Conservation (phyloP, 805 yeast species). For the Tetrapisispora namnaoensis region DNA sequence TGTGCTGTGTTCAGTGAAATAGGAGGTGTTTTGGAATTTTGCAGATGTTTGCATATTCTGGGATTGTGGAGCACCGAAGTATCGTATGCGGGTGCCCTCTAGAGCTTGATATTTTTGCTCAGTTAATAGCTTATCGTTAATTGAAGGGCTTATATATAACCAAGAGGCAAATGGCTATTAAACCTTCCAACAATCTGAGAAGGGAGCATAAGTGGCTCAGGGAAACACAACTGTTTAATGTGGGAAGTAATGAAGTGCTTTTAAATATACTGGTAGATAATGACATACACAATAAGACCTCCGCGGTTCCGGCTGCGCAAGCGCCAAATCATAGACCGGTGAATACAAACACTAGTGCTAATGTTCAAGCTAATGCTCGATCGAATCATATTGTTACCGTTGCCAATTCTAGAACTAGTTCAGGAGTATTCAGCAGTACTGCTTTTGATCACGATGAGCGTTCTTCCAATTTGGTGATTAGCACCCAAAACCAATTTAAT, state of each 20-base stretch:
- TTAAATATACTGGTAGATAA: constrained; percentile 1
- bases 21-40: too few species aligned
- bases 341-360: too few species aligned
- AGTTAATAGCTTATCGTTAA: too few species aligned
- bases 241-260: constrained; percentile 12
- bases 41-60: too few species aligned
- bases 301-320: background rate
- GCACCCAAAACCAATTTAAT: background rate
- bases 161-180: constrained; percentile 12
- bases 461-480: background rate
- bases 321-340: too few species aligned
- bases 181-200: constrained; percentile 29
- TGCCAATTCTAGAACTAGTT: background rate
- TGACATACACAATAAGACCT: background rate
- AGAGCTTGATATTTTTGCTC: too few species aligned
- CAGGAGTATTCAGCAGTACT: background rate
- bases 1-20: too few species aligned
- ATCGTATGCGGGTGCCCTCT: too few species aligned
- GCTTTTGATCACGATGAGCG: background rate
- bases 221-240: constrained; percentile 13
- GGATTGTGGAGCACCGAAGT: too few species aligned
- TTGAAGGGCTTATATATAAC: background rate
- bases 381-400: background rate
- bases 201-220: constrained; percentile 28
- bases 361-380: background rate